Percentiles rank a stretch among this genome's conserved stretches.
phyloP scores from a whole-genome alignment of 2,329 filamentous ascomycete species.

The Paraconiothyrium brasiliense region DNA sequence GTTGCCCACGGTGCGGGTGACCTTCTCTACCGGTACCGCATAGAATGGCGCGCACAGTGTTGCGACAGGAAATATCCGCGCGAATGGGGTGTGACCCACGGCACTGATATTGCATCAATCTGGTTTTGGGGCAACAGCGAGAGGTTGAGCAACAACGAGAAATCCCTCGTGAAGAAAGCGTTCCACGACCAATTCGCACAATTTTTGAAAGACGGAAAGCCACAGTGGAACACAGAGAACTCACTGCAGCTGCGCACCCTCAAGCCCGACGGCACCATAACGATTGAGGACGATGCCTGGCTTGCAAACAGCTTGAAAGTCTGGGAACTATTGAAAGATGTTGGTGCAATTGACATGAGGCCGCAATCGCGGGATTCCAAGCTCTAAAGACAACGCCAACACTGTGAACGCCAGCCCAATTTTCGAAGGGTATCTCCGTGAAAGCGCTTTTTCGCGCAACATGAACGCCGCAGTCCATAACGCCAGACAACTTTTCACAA shows the following conservation, averaged over 20 bases:
- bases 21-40: conserved; percentile 62
- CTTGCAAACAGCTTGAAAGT: conserved; percentile 59
- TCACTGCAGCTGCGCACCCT: conserved; percentile 56
- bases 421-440: conserved; percentile 5
- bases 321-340: conserved; percentile 55
- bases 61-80: conserved; percentile 54
- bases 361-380: conserved; percentile 19
- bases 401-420: not conserved
- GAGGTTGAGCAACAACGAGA: conserved; percentile 55
- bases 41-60: conserved; percentile 63
- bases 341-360: conserved; percentile 24
- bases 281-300: conserved; percentile 56
- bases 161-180: conserved; percentile 48
- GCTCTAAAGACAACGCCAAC: conserved; percentile 16
- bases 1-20: conserved; percentile 54
- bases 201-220: conserved; percentile 54
- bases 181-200: conserved; percentile 51
- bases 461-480: conserved; percentile 1
- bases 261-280: conserved; percentile 56
- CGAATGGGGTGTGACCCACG: conserved; percentile 64
- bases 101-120: conserved; percentile 61
- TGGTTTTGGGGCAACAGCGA: conserved; percentile 66
- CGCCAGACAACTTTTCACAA: not conserved
- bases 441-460: not conserved
- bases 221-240: conserved; percentile 50